Percentiles rank a stretch among this genome's conserved stretches.
Evolutionary conservation across 306 rosid species (phyloP).

Genomic region (Pterocarpus santalinus): DNA sequence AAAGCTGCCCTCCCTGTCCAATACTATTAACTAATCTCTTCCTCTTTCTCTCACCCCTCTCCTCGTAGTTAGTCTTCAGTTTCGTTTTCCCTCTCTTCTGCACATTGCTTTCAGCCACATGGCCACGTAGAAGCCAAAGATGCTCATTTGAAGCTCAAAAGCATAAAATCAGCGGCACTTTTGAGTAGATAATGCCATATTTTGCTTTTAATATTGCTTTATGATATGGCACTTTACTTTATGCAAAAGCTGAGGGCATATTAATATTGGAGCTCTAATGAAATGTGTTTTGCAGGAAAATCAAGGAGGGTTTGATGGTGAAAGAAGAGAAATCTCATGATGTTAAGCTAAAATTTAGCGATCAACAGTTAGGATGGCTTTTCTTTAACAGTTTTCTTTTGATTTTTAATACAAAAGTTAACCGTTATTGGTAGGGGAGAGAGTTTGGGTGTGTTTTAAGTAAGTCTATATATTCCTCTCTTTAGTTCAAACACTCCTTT

Average conservation of each 20-base stretch:
- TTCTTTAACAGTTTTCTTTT: not conserved
- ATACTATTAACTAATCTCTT: slow-evolving; percentile 53
- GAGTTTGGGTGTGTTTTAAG: slow-evolving; percentile 61
- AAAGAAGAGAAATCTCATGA: slow-evolving; percentile 65
- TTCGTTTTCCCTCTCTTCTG: slow-evolving; percentile 48
- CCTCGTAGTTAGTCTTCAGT: not conserved
- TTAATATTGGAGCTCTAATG: slow-evolving; percentile 53
- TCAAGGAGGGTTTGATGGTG: slow-evolving; percentile 51
- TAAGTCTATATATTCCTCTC: slow-evolving; percentile 63
- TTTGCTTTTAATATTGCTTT: slow-evolving; percentile 93
- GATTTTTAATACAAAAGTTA: slow-evolving; percentile 40
- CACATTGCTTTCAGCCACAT: slow-evolving; percentile 91
- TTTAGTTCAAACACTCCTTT: slow-evolving; percentile 93
- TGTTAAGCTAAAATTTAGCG: slow-evolving; percentile 44
- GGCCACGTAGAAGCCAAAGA: slow-evolving; percentile 89
- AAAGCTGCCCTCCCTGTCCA: slow-evolving; percentile 76
- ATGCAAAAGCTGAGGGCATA: slow-evolving; percentile 65
- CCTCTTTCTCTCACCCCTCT: slow-evolving; percentile 5
- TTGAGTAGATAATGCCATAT: slow-evolving; percentile 99
- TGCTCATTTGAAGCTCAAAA: slow-evolving; percentile 91
- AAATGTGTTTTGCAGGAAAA: slow-evolving; percentile 56
- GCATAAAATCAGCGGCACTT: slow-evolving; percentile 92
- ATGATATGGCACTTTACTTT: slow-evolving; percentile 85
- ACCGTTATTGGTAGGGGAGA: slow-evolving; percentile 62
- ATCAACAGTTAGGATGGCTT: slow-evolving; percentile 50